Conservation (phyloP, 805 yeast genomes). For the Scheffersomyces lignosus region DNA sequence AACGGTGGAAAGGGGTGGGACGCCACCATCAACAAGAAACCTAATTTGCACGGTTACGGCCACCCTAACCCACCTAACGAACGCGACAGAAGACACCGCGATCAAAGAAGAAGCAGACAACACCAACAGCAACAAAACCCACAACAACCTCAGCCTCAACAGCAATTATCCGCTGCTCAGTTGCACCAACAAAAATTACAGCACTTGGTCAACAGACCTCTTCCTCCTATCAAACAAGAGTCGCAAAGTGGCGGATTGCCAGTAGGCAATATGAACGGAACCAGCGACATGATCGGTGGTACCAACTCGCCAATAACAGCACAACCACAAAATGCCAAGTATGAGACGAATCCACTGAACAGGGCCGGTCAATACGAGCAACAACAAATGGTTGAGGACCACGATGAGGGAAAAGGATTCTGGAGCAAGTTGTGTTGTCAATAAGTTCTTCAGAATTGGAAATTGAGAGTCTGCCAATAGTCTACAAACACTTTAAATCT, state of each 20-base stretch:
- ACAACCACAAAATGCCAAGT: constrained; percentile 10
- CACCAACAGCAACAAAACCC: constrained; percentile 25
- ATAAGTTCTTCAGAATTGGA: constrained; percentile 14
- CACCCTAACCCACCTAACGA: constrained; percentile 61
- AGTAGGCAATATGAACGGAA: constrained; percentile 11
- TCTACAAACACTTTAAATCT: too few species aligned
- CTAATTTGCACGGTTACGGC: constrained; percentile 81
- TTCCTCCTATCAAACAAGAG: constrained; percentile 49
- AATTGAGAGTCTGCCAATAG: too few species aligned
- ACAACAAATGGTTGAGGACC: constrained; percentile 33
- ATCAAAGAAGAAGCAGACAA: constrained; percentile 45
- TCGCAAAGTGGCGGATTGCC: constrained; percentile 17
- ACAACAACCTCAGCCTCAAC: constrained; percentile 23
- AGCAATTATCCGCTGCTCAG: constrained; percentile 45
- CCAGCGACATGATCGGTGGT: constrained; percentile 17
- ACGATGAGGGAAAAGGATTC: constrained; percentile 40
- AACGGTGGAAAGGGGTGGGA: constrained; percentile 86
- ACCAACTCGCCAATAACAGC: constrained; percentile 14
- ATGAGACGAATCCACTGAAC: constrained; percentile 8
- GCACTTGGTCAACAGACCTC: constrained; percentile 48
- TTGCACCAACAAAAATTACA: constrained; percentile 50
- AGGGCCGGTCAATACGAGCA: constrained; percentile 35
- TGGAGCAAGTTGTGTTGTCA: constrained; percentile 46
- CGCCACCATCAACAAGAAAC: constrained; percentile 69
- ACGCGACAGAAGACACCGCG: constrained; percentile 46